phyloP scores from a whole-genome alignment of 2,329 filamentous ascomycete genomes.

The Atkinsonella hypoxylon region DNA sequence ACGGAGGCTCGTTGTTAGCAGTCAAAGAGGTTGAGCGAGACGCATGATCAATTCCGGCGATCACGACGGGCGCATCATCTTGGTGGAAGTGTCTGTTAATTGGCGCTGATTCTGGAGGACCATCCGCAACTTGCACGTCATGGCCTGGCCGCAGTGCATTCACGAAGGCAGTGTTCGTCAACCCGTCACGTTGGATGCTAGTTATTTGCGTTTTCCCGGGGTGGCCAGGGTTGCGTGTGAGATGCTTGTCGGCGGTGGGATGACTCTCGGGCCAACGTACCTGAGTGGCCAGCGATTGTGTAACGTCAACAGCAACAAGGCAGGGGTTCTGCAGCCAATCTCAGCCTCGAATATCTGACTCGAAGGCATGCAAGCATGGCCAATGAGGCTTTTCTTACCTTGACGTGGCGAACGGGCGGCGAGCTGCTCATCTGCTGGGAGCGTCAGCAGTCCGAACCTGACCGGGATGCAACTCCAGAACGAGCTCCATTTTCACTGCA shows the following conservation, averaged over 20 bases:
- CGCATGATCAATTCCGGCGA: constrained; percentile 8
- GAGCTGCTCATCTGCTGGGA: constrained; percentile 5
- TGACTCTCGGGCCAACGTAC: neutral
- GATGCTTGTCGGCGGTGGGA: constrained; percentile 2
- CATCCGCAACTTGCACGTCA: constrained; percentile 1
- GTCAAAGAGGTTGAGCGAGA: constrained; percentile 1
- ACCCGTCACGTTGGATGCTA: constrained; percentile 2
- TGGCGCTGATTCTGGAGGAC: constrained; percentile 2
- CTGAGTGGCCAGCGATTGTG: neutral
- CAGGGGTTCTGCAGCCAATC: neutral
- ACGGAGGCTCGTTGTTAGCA: neutral
- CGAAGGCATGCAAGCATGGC: too few species aligned
- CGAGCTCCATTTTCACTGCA: neutral
- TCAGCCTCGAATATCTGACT: neutral
- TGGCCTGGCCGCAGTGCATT: neutral
- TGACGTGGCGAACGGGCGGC: neutral
- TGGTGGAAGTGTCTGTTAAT: neutral
- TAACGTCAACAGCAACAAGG: neutral
- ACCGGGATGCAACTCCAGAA: neutral
- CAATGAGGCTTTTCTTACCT: neutral
- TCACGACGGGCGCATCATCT: neutral
- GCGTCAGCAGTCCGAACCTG: neutral
- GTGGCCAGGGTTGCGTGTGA: constrained; percentile 1
- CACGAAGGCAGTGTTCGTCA: neutral
- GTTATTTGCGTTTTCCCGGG: constrained; percentile 5